These are phyloP conservation scores for Lasiosphaeris hirsuta DNA, from an alignment of 495 filamentous ascomycete species.

Conservation along the genomic window DNA sequence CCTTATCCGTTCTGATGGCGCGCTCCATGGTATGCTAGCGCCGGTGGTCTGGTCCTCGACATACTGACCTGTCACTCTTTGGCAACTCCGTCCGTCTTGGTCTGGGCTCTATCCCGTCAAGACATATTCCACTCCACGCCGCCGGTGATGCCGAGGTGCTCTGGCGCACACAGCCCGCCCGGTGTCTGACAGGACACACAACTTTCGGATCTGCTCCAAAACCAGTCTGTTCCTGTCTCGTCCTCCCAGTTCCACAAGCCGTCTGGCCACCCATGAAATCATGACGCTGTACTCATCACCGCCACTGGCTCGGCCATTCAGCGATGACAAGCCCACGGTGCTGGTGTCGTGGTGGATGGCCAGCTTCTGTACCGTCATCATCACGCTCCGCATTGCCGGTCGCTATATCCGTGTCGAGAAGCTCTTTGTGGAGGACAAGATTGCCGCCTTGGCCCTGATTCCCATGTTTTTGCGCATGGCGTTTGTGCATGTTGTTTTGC, in stretches of 20 bases:
- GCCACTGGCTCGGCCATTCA: slow-evolving; percentile 53
- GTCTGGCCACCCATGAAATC: slow-evolving; percentile 8
- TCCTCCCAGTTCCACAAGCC: no score
- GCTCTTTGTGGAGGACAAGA: slow-evolving; percentile 82
- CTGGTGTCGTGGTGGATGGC: slow-evolving; percentile 94
- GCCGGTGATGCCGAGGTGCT: no score
- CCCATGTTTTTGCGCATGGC: slow-evolving; percentile 79
- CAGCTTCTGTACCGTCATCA: slow-evolving; percentile 70
- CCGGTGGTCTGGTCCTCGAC: no score
- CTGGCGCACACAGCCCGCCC: no score
- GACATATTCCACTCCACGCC: no score
- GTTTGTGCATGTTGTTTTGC: slow-evolving; percentile 75
- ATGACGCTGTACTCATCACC: slow-evolving; percentile 55
- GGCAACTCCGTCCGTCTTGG: no score
- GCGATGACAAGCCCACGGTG: slow-evolving; percentile 68
- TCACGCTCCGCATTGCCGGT: slow-evolving; percentile 69
- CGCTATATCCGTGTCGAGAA: slow-evolving; percentile 76
- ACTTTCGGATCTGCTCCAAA: not conserved
- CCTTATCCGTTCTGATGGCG: no score
- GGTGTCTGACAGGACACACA: no score
- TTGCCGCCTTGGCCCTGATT: slow-evolving; percentile 73
- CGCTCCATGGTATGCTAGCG: no score
- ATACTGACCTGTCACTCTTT: no score
- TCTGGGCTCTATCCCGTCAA: no score
- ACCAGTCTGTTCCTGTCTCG: not conserved